Evolutionary conservation across 345 rosid genomes (phyloP), one percentile per base, ranked within the genome.

Genomic region (Melaleuca alternifolia): DNA sequence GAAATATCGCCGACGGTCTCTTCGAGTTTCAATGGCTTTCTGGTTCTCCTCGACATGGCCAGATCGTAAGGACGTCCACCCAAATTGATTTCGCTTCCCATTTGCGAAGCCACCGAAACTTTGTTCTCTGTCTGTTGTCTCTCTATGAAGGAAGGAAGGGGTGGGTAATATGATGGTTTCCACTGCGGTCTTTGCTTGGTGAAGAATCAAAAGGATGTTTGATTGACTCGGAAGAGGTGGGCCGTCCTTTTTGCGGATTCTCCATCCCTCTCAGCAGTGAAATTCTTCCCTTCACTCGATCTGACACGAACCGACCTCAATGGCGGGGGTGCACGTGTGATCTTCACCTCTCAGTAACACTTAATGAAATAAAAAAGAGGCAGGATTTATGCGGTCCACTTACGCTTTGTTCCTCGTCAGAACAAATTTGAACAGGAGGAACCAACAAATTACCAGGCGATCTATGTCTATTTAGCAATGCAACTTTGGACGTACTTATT

Each of bases 21-120:
- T 24, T 71, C 48, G 10, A 84, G 50, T 44, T 77, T 88, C 86
- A 86, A 30, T 75, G 98, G 92, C 91, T 93, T 95, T 86, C 96
- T 93, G 85, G 98, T 95, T 91, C 98, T 93, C 89, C 85, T 94
- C 10, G 96, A 95, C 96, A 93, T 91, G 88, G 88, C 89, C 84
- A 94, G 92, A 89, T 95, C 98, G 51, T 89, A 93, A 65, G 84
- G 90, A 54, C 84, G 93, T 86, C 91, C 93, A 14, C 89, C 86
- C 24, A 83, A 84, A 86, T 86, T 84, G 89, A 75, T 71, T 85
- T 90, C 89, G 52, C 89, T 93, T 83, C 89, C 93, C 96, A 94
- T 95, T 53, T 77, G 26, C 46, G 83, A 87, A 82, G 65, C 76
- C 81, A 6, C 46, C 65, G 86, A 12, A 28, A 46, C 52, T 26